phyloP scores from a whole-genome alignment of 2,329 filamentous ascomycete genomes.

The Mycosphaerella sp. region DNA sequence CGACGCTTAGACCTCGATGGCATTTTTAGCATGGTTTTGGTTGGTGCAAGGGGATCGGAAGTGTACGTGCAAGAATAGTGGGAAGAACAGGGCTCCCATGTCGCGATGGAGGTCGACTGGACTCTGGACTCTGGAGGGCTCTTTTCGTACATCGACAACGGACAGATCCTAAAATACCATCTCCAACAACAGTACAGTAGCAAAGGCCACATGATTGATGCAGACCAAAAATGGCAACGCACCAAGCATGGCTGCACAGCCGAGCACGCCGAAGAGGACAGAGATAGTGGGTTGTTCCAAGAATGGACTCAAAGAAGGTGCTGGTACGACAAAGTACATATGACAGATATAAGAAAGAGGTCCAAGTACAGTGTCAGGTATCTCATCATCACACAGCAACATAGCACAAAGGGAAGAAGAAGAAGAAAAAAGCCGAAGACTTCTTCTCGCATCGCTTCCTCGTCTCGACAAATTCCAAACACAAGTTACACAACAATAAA shows the following conservation, averaged over 20 bases:
- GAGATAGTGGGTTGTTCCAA: neutral
- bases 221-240: neutral
- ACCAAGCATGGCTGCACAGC: neutral
- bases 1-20: neutral
- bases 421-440: too few relatives aligned
- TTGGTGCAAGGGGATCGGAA: conserved; percentile 2
- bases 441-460: too few relatives aligned
- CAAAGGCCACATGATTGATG: neutral
- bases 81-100: conserved; percentile 3
- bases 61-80: conserved; percentile 1
- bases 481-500: too few relatives aligned
- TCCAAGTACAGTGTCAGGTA: conserved; percentile 3
- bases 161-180: neutral
- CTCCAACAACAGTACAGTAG: neutral
- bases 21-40: conserved; percentile 5
- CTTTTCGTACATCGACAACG: neutral
- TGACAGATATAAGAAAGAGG: conserved; percentile 10
- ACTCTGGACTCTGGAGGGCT: neutral
- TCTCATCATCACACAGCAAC: conserved; percentile 2
- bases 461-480: too few relatives aligned
- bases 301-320: neutral
- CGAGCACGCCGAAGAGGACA: neutral
- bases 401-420: neutral
- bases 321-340: neutral
- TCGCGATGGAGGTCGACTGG: neutral